Base-by-base conservation (phyloP, 73 alveolate species). In the Symbiodinium pilosum region DNA sequence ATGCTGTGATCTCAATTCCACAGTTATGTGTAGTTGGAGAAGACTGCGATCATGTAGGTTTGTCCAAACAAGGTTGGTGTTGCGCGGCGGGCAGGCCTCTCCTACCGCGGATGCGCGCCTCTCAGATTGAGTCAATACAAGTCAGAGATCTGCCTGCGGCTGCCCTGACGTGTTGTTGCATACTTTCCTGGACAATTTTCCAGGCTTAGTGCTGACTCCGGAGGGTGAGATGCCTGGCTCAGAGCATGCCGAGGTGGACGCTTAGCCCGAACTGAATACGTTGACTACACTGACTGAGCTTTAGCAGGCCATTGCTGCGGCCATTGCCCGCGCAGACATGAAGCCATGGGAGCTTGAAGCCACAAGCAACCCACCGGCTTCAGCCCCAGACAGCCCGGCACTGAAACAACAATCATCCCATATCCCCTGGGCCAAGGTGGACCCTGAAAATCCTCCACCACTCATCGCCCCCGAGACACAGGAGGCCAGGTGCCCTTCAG, bases 211-310 rank as follows among this genome's bases (percentile, higher is more conserved):
- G 38, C 44, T 91, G 97, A 91, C 97, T 6, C 97, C 97, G 2
- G 97, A 91, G 77, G 97, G 97, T 4, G 83, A 91, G 34, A 91
- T 91, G 97, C 97, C 97, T 16, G 88, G 97, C 75, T 88, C 97
- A 34, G 89, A 91, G 77, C 97, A 91, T 91, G 87, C 97, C 51
- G 89, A 91, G 97, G 96, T 77, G n/a, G n/a, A n/a, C n/a, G n/a
- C 42, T 14, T 64, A 4, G 84, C 52, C 28, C 24, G 84, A 24
- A 69, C 24, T 30, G 84, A n/a, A 21, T 69, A 18, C 26, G 16
- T 39, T 21, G 3, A 39, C 20, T 16, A 69, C 0, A 1, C 4
- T 69, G 28, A 7, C 0, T 3, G 26, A 5, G 4, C 30, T 8
- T 24, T 26, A 12, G 28, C 28, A 89, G 95, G 95, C 89, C 54